These are phyloP conservation scores for Pleurotus djamor DNA, from an alignment of 768 basidiomycete genomes.

Conservation along the genomic window DNA sequence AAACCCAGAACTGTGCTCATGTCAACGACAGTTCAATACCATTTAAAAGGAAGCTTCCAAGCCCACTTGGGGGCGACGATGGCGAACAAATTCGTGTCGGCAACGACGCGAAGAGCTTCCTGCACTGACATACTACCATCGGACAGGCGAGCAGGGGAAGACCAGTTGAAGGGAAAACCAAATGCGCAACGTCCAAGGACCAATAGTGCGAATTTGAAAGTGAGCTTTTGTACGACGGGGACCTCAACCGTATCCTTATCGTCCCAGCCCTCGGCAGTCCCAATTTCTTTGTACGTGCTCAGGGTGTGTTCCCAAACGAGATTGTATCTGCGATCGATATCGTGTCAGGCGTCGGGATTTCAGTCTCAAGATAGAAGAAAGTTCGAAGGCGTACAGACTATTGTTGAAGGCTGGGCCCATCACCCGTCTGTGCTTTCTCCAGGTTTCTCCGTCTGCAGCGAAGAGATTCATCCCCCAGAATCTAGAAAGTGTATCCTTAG, in stretches of 20 bases:
- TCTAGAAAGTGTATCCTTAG: constrained; percentile 1
- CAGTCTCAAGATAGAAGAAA: neutral
- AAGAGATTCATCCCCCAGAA: constrained; percentile 30
- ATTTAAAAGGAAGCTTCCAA: constrained; percentile 28
- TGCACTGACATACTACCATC: constrained; percentile 37
- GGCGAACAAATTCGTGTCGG: constrained; percentile 22
- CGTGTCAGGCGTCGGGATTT: neutral
- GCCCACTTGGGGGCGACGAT: constrained; percentile 35
- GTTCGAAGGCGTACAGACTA: constrained; percentile 14
- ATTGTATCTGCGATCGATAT: constrained; percentile 25
- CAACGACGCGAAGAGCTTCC: constrained; percentile 31
- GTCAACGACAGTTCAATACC: constrained; percentile 15
- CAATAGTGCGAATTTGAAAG: constrained; percentile 40
- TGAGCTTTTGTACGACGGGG: constrained; percentile 27
- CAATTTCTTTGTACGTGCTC: constrained; percentile 36
- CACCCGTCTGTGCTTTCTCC: constrained; percentile 31
- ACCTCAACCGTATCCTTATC: constrained; percentile 22
- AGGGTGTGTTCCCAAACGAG: constrained; percentile 38
- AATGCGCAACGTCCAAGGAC: constrained; percentile 45
- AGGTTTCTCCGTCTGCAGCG: constrained; percentile 23
- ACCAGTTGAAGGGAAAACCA: constrained; percentile 42
- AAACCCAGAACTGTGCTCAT: neutral
- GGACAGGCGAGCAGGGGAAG: constrained; percentile 28
- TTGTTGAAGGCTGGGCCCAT: constrained; percentile 28
- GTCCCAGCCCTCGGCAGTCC: constrained; percentile 31